phyloP scores from a whole-genome alignment of 495 filamentous ascomycete species.

The Letharia lupina region DNA sequence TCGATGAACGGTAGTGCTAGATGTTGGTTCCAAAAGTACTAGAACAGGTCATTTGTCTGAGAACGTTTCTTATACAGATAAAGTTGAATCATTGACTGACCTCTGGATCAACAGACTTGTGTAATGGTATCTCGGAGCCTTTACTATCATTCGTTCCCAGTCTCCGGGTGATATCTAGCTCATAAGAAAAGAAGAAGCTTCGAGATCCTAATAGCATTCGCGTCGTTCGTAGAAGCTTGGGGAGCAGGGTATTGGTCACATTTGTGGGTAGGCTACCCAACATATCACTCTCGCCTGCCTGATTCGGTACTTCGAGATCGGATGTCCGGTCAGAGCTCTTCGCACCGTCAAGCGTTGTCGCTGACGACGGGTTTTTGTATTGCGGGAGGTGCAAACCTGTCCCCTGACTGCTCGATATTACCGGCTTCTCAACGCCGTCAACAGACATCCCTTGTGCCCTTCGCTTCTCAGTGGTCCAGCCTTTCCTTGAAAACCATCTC shows the following conservation, averaged over 20 bases:
- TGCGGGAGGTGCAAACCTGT: not conserved
- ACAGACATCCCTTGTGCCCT: conserved; percentile 50
- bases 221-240: conserved; percentile 75
- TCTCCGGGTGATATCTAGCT: conserved; percentile 74
- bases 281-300: not conserved
- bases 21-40: conserved; percentile 89
- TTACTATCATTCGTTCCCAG: conserved; percentile 39
- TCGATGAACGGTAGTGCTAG: conserved; percentile 67
- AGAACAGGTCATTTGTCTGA: conserved; percentile 9
- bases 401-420: not conserved
- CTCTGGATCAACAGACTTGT: conserved; percentile 64
- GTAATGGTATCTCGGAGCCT: conserved; percentile 48
- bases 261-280: conserved; percentile 2
- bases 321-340: not conserved
- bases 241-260: conserved; percentile 50
- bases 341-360: not conserved
- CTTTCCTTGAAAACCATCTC: conserved; percentile 79
- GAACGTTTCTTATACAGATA: not conserved
- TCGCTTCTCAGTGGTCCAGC: conserved; percentile 57
- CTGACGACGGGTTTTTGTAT: not conserved
- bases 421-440: conserved; percentile 24
- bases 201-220: conserved; percentile 69
- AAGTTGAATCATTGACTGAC: conserved; percentile 33
- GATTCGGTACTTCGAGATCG: not conserved
- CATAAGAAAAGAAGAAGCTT: conserved; percentile 91